A percentile compares a stretch with the other conserved stretches of the same genome.
phyloP scores from a whole-genome alignment of 805 yeast species.

The Scheffersomyces ergatensis region DNA sequence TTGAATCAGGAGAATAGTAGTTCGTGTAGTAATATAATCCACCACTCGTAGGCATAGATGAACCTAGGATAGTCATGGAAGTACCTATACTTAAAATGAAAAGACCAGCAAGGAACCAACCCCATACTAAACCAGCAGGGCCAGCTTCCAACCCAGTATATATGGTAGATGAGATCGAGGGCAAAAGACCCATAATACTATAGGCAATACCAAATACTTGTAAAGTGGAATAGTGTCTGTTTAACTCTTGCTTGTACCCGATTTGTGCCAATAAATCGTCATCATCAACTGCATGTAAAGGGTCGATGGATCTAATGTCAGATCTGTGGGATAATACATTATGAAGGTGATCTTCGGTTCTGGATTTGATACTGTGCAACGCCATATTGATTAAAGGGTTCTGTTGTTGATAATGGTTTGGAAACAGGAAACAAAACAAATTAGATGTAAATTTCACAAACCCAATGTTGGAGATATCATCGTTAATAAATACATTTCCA shows the following conservation, averaged over 20 bases:
- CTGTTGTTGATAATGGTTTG: too few relatives aligned
- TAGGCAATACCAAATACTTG: constrained; percentile 73
- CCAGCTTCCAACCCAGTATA: constrained; percentile 59
- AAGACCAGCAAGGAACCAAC: constrained; percentile 61
- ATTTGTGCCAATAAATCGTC: constrained; percentile 44
- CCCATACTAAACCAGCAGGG: constrained; percentile 67
- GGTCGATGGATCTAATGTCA: constrained; percentile 18
- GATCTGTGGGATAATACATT: constrained; percentile 9
- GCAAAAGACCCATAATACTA: constrained; percentile 69
- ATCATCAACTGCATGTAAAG: constrained; percentile 13
- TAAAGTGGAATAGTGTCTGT: constrained; percentile 56
- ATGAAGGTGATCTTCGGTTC: constrained; percentile 8
- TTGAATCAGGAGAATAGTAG: constrained; percentile 57
- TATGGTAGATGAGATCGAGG: constrained; percentile 58
- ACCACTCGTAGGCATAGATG: constrained; percentile 73
- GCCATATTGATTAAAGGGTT: too few relatives aligned
- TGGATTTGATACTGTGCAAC: constrained; percentile 7
- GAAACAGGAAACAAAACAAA: too few relatives aligned
- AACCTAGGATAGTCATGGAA: constrained; percentile 64
- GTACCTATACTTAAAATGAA: constrained; percentile 59
- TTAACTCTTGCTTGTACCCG: constrained; percentile 70
- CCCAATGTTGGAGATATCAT: too few relatives aligned
- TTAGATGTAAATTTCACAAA: too few relatives aligned
- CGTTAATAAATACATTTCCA: too few relatives aligned
- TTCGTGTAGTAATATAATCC: constrained; percentile 54